Evolutionary conservation across 2,329 filamentous ascomycete species (phyloP), one percentile per base, ranked within the genome.

Genomic region (Dactylonectria macrodidyma): DNA sequence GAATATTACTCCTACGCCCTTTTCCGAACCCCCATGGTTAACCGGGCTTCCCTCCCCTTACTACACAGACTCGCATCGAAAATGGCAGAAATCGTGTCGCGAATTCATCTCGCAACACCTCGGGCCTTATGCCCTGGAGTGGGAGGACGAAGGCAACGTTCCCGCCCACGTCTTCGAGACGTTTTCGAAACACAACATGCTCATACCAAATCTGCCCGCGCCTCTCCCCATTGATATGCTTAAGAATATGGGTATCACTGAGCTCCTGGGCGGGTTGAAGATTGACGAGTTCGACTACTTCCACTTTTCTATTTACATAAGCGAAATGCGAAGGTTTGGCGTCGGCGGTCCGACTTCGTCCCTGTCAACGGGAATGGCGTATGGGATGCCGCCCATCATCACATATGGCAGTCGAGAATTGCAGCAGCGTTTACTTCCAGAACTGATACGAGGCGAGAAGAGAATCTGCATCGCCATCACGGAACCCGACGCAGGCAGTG

Each of bases 391-490:
- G 0, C 91, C 92, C 0, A 86, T 94, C 52, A 78, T 93, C 75
- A 93, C 93, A 75, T 94, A 91, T 76, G 92, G 90, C 10, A 88
- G 83, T 74, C 78, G 81, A 59, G 78, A 87, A 71, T 81, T 94
- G 30, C 90, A 93, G 78, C 88, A 91, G 71, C 84, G 86, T 8
- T 90, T 92, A 70, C 82, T 95, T 7, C 91, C 92, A 0, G 91
- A 92, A 56, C 83, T 94, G 0, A 83, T 95, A 12, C 86, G 85
- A 1, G 91, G 91, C 5, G 86, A 85, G 76, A 93, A 90, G 81
- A 84, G 92, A 52, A 85, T 86, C 14, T 95, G 92, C 75, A 94
- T 95, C 71, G 93, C 92, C 11, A 94, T 95, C 74, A 95, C 93
- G 0, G 93, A 95, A 77, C 93, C 93, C 0, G 89, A 89, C 61